These are phyloP conservation scores for Boeremia exigua DNA, from an alignment of 2,329 filamentous ascomycete species.

Conservation along the genomic window DNA sequence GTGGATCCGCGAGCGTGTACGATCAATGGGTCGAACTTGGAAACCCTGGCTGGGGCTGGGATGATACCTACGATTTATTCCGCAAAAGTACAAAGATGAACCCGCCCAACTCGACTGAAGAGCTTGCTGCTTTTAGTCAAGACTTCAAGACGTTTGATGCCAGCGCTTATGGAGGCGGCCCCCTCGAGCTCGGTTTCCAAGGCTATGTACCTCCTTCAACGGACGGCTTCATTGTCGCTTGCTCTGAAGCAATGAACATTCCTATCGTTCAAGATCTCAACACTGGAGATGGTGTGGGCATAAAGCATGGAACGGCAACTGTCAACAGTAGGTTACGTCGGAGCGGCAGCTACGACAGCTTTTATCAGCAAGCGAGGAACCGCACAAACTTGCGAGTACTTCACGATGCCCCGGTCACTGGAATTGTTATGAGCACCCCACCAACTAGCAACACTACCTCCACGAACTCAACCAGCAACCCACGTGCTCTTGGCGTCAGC, in stretches of 20 bases:
- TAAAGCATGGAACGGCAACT: constrained; percentile 42
- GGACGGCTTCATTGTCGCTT: constrained; percentile 36
- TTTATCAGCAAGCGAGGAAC: constrained; percentile 32
- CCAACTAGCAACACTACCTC: not conserved
- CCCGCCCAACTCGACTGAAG: constrained; percentile 26
- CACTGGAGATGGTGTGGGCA: constrained; percentile 35
- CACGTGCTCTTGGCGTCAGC: constrained; percentile 33
- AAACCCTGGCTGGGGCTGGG: constrained; percentile 61
- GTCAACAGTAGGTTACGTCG: constrained; percentile 28
- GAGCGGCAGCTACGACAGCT: constrained; percentile 41
- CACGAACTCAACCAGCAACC: constrained; percentile 11
- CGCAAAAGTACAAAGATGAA: constrained; percentile 39
- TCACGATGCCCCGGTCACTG: constrained; percentile 35
- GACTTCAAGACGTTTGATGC: constrained; percentile 38
- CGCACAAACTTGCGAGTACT: constrained; percentile 39
- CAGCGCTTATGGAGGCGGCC: constrained; percentile 34
- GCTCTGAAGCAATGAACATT: constrained; percentile 35
- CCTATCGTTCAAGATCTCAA: constrained; percentile 45
- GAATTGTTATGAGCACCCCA: constrained; percentile 27
- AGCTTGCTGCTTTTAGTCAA: constrained; percentile 34
- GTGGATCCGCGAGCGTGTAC: constrained; percentile 42
- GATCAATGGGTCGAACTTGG: constrained; percentile 65
- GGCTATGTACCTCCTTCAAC: constrained; percentile 38
- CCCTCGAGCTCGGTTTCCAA: constrained; percentile 38
- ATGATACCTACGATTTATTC: constrained; percentile 30